Base-by-base conservation (phyloP, 768 basidiomycete genomes). In the Mrakia gelida region DNA sequence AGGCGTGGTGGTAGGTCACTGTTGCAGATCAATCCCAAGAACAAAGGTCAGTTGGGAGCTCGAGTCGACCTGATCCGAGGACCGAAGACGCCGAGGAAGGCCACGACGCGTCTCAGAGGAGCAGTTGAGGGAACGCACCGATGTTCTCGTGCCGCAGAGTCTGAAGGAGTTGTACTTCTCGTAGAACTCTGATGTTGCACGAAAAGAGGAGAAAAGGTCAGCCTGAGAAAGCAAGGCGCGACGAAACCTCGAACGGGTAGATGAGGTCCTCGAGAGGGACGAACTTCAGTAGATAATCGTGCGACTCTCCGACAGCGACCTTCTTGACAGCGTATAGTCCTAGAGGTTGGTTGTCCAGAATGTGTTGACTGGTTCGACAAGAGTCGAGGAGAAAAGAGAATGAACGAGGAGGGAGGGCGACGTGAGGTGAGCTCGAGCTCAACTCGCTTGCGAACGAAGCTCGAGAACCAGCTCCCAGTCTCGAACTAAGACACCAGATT, bases 1-100 rank as follows among this genome's bases (percentile, higher is more conserved):
- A 98, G 0, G 95, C 90, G 82, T 96, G 95, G 83, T 98, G 96
- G 82, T 97, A 97, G 6, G 92, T 94, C 79, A 98, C 75, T 71
- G 65, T 21, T n/a, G 15, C 32, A 34, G 56, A 68, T 2, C 8
- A 65, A 65, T 4, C 8, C 5, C 3, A 63, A 28, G n/a, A 5
- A n/a, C n/a, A n/a, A n/a, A n/a, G n/a, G 6, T 28, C 61, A 32
- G 38, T 8, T 38, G 38, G 8, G 38, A 38, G 3, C 3, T 38
- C 38, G 38, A 38, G 38, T 38, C 8, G 38, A 38, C 4, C 38
- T 38, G 38, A 38, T 38, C 38, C 38, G 38, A 38, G 38, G 38
- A 38, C 4, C 38, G 38, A 38, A 8, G 38, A 38, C 38, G 8
- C 38, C 38, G 65, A 28, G 32, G 7, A 21, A 3, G 30, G 18